phyloP scores from a whole-genome alignment of 345 rosid species.

The Populus euphratica region DNA sequence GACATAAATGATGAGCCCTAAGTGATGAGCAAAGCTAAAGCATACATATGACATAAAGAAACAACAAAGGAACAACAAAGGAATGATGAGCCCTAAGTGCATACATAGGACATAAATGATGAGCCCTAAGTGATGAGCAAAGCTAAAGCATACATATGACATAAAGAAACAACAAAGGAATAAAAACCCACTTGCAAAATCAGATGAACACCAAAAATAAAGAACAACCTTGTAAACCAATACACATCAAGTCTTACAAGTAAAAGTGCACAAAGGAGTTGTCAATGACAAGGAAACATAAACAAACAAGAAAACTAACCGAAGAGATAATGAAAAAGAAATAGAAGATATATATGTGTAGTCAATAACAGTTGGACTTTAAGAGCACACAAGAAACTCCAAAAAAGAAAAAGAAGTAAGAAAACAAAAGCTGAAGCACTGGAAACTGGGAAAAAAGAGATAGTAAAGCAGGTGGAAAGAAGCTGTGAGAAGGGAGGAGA shows the following conservation, averaged over 20 bases:
- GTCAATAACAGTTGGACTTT: not conserved
- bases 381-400: not conserved
- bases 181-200: slow-evolving; percentile 14
- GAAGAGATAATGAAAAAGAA: not conserved
- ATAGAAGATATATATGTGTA: not conserved
- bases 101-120: too few species aligned
- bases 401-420: not conserved
- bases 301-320: not conserved
- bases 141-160: not conserved
- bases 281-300: not conserved
- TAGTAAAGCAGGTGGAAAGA: not conserved
- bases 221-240: slow-evolving; percentile 17
- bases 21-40: not conserved
- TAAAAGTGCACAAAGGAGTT: not conserved
- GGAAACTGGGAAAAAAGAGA: not conserved
- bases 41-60: not conserved
- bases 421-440: not conserved
- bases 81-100: too few species aligned
- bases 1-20: not conserved
- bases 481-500: not conserved
- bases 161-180: slow-evolving; percentile 2
- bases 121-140: too few species aligned
- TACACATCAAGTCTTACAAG: not conserved
- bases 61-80: slow-evolving; percentile 5
- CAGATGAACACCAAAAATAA: slow-evolving; percentile 22